A percentile compares a stretch with the other conserved stretches of the same genome.
These are phyloP conservation scores for Elsinoe arachidis DNA, from an alignment of 2,329 filamentous ascomycete species.

Conservation along the genomic window DNA sequence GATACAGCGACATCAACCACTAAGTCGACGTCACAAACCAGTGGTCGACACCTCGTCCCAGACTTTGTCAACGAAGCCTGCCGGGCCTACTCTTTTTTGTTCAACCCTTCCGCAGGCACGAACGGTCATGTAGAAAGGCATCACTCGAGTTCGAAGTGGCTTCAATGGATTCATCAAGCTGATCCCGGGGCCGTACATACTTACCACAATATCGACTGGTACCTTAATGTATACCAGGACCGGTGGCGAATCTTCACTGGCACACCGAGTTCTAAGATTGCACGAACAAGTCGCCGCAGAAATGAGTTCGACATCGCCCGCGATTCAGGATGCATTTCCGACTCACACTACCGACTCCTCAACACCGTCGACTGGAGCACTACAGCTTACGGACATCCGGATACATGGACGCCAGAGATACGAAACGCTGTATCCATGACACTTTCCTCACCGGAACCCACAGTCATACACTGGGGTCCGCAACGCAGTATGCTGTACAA, in stretches of 20 bases:
- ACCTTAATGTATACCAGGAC: neutral
- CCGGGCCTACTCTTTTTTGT: neutral
- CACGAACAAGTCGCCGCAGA: neutral
- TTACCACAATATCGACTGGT: neutral
- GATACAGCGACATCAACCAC: neutral
- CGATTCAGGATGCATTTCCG: conserved; percentile 5
- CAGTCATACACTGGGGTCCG: conserved; percentile 12
- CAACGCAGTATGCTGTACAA: conserved; percentile 19
- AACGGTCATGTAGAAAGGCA: neutral
- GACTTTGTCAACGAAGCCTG: neutral
- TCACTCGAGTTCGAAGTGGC: neutral
- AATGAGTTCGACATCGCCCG: conserved; percentile 7
- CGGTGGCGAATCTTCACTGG: conserved; percentile 11
- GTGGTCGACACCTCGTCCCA: neutral
- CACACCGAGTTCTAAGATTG: neutral
- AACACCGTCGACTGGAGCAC: conserved; percentile 10
- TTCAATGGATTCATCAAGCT: neutral
- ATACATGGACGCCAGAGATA: conserved; percentile 13
- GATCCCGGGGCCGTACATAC: neutral
- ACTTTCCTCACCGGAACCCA: conserved; percentile 10
- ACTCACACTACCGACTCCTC: neutral
- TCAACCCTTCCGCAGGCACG: too few relatives aligned
- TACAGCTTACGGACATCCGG: conserved; percentile 10
- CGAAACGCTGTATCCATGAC: neutral
- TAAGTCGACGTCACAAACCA: neutral